phyloP scores from a whole-genome alignment of 352 stramenopile species.

The Phytophthora pisi region DNA sequence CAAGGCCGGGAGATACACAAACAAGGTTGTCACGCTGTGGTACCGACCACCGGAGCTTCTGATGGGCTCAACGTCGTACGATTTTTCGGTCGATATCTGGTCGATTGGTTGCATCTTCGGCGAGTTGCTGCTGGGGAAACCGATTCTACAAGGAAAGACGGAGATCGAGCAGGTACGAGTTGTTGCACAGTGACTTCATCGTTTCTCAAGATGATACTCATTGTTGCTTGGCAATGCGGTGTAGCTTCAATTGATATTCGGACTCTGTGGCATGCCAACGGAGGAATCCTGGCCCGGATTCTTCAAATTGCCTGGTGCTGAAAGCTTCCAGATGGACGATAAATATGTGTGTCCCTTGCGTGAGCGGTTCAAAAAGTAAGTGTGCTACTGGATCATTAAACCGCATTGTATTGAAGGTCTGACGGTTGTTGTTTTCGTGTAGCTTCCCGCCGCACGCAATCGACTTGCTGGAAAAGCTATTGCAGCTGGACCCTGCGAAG shows the following conservation, averaged over 20 bases:
- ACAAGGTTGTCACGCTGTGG: conserved; percentile 97
- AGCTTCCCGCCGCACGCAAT: conserved; percentile 82
- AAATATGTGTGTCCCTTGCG: conserved; percentile 78
- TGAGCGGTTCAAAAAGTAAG: conserved; percentile 85
- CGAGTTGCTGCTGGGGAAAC: conserved; percentile 77
- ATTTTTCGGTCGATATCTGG: conserved; percentile 95
- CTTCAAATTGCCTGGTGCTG: conserved; percentile 72
- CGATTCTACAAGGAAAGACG: conserved; percentile 83
- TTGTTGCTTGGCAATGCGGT: not conserved
- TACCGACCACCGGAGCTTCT: conserved; percentile 94
- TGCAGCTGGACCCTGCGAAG: conserved; percentile 95
- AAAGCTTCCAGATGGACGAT: conserved; percentile 73
- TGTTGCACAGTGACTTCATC: not conserved
- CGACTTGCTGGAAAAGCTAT: conserved; percentile 93
- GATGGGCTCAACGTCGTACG: conserved; percentile 92
- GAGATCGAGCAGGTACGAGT: conserved; percentile 79
- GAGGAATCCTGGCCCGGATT: conserved; percentile 84
- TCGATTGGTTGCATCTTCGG: conserved; percentile 92
- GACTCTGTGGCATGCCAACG: conserved; percentile 73
- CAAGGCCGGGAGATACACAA: conserved; percentile 88
- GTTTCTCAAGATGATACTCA: not conserved
- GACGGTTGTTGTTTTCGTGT: conserved; percentile 1
- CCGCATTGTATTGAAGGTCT: not conserved
- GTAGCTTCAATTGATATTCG: conserved; percentile 83
- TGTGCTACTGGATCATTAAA: conserved; percentile 2